Conservation (phyloP, 208 protist genomes). For the Endotrypanum monterogeii region DNA sequence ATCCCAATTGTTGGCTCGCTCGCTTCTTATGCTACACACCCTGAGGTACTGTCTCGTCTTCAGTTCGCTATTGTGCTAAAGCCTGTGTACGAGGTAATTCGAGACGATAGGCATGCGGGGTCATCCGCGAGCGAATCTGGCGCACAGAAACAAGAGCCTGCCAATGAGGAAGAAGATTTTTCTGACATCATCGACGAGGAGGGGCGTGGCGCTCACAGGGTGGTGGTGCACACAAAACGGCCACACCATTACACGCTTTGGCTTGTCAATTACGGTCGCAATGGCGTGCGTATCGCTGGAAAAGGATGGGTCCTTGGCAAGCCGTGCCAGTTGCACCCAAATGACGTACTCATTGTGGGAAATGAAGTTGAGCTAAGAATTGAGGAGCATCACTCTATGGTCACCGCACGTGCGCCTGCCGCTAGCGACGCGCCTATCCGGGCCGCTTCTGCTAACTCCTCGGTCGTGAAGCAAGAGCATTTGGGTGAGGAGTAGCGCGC, state of each 20-base stretch:
- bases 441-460: slow-evolving; percentile 3
- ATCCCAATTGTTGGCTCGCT: slow-evolving; percentile 53
- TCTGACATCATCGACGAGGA: neutral
- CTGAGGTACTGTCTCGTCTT: slow-evolving; percentile 46
- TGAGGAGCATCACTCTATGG: slow-evolving; percentile 13
- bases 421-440: neutral
- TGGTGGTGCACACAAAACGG: slow-evolving; percentile 34
- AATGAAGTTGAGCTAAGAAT: slow-evolving; percentile 39
- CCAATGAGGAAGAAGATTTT: slow-evolving; percentile 11
- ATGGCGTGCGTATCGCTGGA: slow-evolving; percentile 42
- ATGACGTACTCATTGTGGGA: slow-evolving; percentile 39
- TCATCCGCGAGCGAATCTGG: neutral
- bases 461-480: slow-evolving; percentile 33
- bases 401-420: slow-evolving; percentile 6
- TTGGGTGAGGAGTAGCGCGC: slow-evolving; percentile 11
- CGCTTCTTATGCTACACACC: slow-evolving; percentile 34
- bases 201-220: neutral
- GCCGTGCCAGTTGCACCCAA: slow-evolving; percentile 40
- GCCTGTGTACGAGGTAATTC: slow-evolving; percentile 23
- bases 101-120: neutral
- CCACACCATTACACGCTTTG: slow-evolving; percentile 45
- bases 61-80: slow-evolving; percentile 64
- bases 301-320: slow-evolving; percentile 40
- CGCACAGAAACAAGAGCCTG: neutral
- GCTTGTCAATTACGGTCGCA: slow-evolving; percentile 78